These are phyloP conservation scores for Podospora comata DNA, from an alignment of 495 filamentous ascomycete genomes.

Conservation along the genomic window DNA sequence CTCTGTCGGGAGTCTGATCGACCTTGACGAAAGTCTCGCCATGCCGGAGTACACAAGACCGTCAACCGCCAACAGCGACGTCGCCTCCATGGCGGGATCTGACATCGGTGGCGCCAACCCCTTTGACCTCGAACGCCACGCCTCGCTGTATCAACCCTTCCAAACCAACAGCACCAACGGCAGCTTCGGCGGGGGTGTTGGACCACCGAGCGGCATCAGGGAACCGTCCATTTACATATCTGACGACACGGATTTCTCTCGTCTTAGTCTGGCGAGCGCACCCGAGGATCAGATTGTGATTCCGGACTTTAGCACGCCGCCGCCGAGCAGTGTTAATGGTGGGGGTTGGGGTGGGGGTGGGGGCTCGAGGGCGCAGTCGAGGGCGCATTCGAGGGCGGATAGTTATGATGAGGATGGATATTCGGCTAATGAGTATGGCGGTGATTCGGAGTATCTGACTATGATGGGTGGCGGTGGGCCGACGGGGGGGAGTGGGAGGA, in stretches of 20 bases:
- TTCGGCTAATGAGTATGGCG: constrained; percentile 31
- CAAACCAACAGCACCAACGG: constrained; percentile 17
- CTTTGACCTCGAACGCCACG: constrained; percentile 54
- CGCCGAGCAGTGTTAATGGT: constrained; percentile 9
- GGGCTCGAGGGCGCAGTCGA: constrained; percentile 11
- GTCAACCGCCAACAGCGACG: constrained; percentile 55
- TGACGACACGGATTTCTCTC: constrained; percentile 45
- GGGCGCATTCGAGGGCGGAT: constrained; percentile 26
- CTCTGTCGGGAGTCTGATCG: constrained; percentile 40
- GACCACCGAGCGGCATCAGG: constrained; percentile 17
- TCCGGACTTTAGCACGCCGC: constrained; percentile 14
- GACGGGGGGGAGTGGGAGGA: neutral
- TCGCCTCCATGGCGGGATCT: constrained; percentile 43
- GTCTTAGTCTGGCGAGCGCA: constrained; percentile 21
- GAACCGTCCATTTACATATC: constrained; percentile 54
- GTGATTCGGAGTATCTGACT: constrained; percentile 32
- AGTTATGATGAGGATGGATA: constrained; percentile 36
- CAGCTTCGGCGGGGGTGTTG: neutral
- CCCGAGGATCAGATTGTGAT: constrained; percentile 11
- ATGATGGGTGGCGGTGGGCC: constrained; percentile 14
- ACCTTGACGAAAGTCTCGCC: constrained; percentile 8
- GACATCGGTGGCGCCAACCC: constrained; percentile 49
- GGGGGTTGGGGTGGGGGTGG: neutral
- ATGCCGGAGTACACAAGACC: constrained; percentile 40
- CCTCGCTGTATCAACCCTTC: constrained; percentile 46